These are phyloP conservation scores for Penicilliopsis zonata DNA, from an alignment of 495 filamentous ascomycete species.

Conservation along the genomic window DNA sequence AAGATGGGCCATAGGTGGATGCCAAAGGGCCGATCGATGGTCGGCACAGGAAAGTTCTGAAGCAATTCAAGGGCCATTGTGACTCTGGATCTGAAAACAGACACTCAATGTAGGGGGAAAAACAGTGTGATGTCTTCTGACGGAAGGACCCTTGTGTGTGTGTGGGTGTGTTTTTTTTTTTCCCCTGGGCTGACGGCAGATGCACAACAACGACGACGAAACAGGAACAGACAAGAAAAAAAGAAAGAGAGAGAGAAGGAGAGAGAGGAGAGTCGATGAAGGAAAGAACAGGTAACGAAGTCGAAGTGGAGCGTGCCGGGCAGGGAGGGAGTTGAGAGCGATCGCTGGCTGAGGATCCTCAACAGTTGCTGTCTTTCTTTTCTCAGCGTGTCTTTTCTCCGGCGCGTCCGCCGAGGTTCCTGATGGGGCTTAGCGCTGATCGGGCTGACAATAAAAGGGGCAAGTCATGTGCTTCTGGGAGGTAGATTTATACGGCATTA, in stretches of 20 bases:
- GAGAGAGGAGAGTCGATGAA: conserved; percentile 11
- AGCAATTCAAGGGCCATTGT: conserved; percentile 42
- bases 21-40: conserved; percentile 86
- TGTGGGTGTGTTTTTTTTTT: no score
- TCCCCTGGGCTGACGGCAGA: no score
- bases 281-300: conserved; percentile 7
- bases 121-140: no score
- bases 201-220: conserved; percentile 3
- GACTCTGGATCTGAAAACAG: no score
- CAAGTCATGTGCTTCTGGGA: no score
- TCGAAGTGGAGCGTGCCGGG: not conserved
- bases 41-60: conserved; percentile 58
- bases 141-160: no score
- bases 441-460: conserved; percentile 17
- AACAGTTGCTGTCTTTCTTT: conserved; percentile 8
- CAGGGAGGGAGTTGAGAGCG: not conserved
- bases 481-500: no score
- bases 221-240: conserved; percentile 17
- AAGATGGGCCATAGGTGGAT: conserved; percentile 91
- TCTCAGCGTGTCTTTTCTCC: conserved; percentile 12
- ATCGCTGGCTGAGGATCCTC: not conserved
- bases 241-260: conserved; percentile 15
- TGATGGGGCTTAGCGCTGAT: conserved; percentile 16
- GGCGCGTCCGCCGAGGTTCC: conserved; percentile 20
- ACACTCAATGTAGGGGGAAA: no score